Evolutionary conservation across 2,329 filamentous ascomycete genomes (phyloP).

Genomic region (Laburnicola sp.): DNA sequence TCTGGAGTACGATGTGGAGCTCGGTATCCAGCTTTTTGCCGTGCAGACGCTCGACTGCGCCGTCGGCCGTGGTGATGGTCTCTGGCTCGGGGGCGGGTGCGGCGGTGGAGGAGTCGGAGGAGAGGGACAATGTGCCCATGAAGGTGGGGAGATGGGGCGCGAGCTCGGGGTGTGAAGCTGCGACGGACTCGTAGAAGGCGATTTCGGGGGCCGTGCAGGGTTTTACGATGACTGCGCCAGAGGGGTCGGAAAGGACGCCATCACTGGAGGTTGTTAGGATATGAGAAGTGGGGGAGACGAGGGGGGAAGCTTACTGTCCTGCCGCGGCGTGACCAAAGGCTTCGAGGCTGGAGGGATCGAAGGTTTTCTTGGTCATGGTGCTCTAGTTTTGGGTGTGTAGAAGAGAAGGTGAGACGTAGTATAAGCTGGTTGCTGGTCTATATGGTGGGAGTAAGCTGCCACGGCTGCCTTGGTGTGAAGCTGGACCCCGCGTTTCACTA

Average conservation of each 20-base stretch:
- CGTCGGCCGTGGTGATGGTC: slow-evolving; percentile 30
- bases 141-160: slow-evolving; percentile 80
- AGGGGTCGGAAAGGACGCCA: slow-evolving; percentile 81
- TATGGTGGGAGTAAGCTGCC: too few relatives aligned
- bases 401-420: neutral
- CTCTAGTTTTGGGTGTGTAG: neutral
- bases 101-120: slow-evolving; percentile 21
- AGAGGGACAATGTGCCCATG: slow-evolving; percentile 74
- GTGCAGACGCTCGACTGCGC: slow-evolving; percentile 47
- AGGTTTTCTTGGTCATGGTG: slow-evolving; percentile 51
- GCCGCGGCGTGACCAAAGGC: slow-evolving; percentile 77
- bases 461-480: too few relatives aligned
- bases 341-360: slow-evolving; percentile 64
- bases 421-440: too few relatives aligned
- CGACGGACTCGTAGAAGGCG: slow-evolving; percentile 79
- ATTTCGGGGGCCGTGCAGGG: slow-evolving; percentile 87
- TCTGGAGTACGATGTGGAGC: slow-evolving; percentile 80
- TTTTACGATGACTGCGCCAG: slow-evolving; percentile 89
- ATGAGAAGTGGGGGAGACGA: slow-evolving; percentile 10
- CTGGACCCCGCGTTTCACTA: too few relatives aligned
- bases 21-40: slow-evolving; percentile 73
- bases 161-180: slow-evolving; percentile 70
- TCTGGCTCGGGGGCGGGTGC: slow-evolving; percentile 28
- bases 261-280: slow-evolving; percentile 61
- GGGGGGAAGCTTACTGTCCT: slow-evolving; percentile 69